These are phyloP conservation scores for Avena atlantica DNA, from an alignment of 176 grass and related monocot species.

Conservation along the genomic window DNA sequence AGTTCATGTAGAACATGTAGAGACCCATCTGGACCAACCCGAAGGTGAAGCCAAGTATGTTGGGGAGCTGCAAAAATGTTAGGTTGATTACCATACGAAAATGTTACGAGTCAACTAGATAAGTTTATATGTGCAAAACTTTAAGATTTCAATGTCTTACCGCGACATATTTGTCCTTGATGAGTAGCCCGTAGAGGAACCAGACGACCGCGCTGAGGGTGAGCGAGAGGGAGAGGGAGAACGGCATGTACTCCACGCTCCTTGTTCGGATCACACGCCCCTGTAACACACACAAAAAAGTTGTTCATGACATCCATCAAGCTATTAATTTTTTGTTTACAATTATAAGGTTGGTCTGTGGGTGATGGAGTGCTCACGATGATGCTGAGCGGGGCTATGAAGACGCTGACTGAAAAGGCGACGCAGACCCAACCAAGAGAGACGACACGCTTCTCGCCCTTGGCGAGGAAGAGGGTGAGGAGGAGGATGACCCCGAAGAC, in stretches of 20 bases:
- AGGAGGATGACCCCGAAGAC: slow-evolving; percentile 65
- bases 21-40: slow-evolving; percentile 67
- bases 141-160: neutral
- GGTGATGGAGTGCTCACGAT: slow-evolving; percentile 55
- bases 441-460: slow-evolving; percentile 38
- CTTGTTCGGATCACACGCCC: slow-evolving; percentile 52
- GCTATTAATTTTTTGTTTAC: neutral
- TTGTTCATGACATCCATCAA: neutral
- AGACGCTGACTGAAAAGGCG: slow-evolving; percentile 70
- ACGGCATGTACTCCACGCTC: too few relatives aligned
- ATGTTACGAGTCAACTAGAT: neutral
- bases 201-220: too few relatives aligned
- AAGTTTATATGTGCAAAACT: neutral
- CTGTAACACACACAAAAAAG: slow-evolving; percentile 36
- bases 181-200: too few relatives aligned
- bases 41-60: slow-evolving; percentile 65
- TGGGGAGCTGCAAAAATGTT: slow-evolving; percentile 56
- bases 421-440: slow-evolving; percentile 81
- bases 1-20: slow-evolving; percentile 66
- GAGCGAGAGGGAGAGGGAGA: too few relatives aligned
- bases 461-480: slow-evolving; percentile 50
- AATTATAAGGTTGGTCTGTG: neutral
- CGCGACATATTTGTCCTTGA: too few relatives aligned
- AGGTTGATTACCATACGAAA: neutral
- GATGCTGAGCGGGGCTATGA: slow-evolving; percentile 75